Evolutionary conservation across 73 alveolate genomes (phyloP).

Genomic region (Stentor coeruleus): DNA sequence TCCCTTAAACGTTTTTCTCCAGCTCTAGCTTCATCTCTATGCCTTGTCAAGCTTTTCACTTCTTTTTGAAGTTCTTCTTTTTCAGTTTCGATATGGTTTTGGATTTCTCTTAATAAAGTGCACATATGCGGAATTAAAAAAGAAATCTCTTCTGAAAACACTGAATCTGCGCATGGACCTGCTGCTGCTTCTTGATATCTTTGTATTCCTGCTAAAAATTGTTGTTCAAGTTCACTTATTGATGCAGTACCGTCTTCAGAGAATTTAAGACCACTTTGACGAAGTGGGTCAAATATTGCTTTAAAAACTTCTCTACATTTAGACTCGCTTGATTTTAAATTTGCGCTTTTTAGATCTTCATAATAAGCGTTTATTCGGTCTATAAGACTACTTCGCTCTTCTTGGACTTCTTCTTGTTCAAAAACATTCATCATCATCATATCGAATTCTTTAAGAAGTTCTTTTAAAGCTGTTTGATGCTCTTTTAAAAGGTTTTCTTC

Average conservation of each 20-base stretch:
- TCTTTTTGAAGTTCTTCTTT: background rate
- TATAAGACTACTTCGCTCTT: background rate
- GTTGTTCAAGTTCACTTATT: background rate
- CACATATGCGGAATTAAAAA: background rate
- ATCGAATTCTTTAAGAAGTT: background rate
- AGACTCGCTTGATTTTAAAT: background rate
- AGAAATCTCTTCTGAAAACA: background rate
- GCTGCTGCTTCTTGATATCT: background rate
- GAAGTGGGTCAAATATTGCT: background rate
- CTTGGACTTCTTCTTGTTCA: constrained; percentile 18
- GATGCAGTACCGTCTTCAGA: background rate
- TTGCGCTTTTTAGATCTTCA: background rate
- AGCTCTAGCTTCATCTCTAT: background rate
- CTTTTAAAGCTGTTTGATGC: background rate
- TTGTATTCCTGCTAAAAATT: background rate
- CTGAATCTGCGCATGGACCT: background rate
- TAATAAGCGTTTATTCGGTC: background rate
- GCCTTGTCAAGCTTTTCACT: background rate
- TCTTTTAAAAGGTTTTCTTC: background rate
- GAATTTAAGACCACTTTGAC: background rate
- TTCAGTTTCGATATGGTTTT: background rate
- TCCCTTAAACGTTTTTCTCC: background rate
- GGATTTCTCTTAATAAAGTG: background rate
- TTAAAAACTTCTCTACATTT: background rate
- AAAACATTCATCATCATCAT: background rate